phyloP scores from a whole-genome alignment of 441 rosid genomes.

The Gossypium trilobum region DNA sequence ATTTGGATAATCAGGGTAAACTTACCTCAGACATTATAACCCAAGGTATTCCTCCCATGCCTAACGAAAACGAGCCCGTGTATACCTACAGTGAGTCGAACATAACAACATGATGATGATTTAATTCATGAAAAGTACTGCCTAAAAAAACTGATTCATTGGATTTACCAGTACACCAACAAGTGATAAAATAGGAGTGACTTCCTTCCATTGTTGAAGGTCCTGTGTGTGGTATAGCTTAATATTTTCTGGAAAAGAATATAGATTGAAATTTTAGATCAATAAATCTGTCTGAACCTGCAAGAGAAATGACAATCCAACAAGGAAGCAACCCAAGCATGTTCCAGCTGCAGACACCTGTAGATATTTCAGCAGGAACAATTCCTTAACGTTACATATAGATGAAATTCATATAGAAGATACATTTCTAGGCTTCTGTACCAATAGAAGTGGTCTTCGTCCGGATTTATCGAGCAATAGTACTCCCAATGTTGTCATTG shows the following conservation, averaged over 20 bases:
- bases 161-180: conserved; percentile 55
- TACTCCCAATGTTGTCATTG: conserved; percentile 56
- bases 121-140: neutral
- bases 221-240: conserved; percentile 26
- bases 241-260: neutral
- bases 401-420: neutral
- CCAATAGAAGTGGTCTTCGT: conserved; percentile 61
- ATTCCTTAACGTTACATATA: neutral
- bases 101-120: neutral
- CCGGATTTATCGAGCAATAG: conserved; percentile 66
- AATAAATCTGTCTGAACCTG: conserved; percentile 28
- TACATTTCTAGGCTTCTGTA: conserved; percentile 18
- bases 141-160: neutral
- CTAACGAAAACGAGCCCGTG: conserved; percentile 44
- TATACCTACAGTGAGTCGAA: conserved; percentile 29
- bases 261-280: neutral
- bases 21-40: conserved; percentile 59
- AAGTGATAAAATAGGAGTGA: conserved; percentile 45
- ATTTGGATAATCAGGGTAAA: neutral
- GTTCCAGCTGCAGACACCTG: conserved; percentile 77
- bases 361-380: neutral
- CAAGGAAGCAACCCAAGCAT: conserved; percentile 57
- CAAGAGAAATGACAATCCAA: conserved; percentile 40
- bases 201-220: conserved; percentile 23
- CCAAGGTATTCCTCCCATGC: conserved; percentile 58